A percentile compares a stretch with the other conserved stretches of the same genome.
Evolutionary conservation across 2,329 filamentous ascomycete species (phyloP).

Genomic region (Apiospora pterosperma): DNA sequence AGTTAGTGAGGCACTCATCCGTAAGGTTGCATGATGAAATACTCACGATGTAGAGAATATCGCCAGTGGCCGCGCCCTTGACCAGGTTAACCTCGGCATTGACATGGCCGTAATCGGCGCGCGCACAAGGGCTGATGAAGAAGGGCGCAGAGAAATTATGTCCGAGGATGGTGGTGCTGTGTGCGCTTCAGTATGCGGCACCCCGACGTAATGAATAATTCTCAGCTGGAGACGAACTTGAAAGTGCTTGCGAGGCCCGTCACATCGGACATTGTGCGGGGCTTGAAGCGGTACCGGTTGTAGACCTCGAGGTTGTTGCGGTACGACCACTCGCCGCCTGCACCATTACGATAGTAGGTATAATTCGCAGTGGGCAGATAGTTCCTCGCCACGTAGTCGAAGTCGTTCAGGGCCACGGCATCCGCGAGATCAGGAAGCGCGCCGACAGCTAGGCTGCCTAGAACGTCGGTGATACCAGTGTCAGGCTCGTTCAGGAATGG

Average conservation of each 20-base stretch:
- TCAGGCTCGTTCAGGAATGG: conserved; percentile 33
- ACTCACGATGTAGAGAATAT: conserved; percentile 42
- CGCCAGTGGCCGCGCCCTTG: conserved; percentile 33
- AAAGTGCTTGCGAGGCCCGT: conserved; percentile 29
- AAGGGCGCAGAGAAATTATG: conserved; percentile 39
- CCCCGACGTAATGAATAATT: too few species aligned
- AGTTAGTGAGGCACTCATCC: too few species aligned
- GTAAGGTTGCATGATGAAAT: too few species aligned
- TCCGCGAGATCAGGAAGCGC: conserved; percentile 34
- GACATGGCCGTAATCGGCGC: conserved; percentile 32
- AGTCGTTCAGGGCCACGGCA: conserved; percentile 44
- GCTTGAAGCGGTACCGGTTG: conserved; percentile 40
- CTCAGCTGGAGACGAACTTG: too few species aligned
- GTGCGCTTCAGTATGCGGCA: too few species aligned
- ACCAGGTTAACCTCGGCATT: conserved; percentile 36
- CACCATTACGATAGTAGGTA: conserved; percentile 47
- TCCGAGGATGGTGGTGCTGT: conserved; percentile 41
- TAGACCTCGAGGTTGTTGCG: conserved; percentile 49
- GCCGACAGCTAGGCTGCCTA: conserved; percentile 27
- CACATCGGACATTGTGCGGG: conserved; percentile 38
- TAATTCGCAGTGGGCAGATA: conserved; percentile 38
- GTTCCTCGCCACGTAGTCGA: conserved; percentile 45
- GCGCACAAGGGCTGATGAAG: conserved; percentile 39
- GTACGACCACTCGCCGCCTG: conserved; percentile 47
- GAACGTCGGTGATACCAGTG: conserved; percentile 28